phyloP scores from a whole-genome alignment of 2,329 filamentous ascomycete species.

The Cladosporium colombiae region DNA sequence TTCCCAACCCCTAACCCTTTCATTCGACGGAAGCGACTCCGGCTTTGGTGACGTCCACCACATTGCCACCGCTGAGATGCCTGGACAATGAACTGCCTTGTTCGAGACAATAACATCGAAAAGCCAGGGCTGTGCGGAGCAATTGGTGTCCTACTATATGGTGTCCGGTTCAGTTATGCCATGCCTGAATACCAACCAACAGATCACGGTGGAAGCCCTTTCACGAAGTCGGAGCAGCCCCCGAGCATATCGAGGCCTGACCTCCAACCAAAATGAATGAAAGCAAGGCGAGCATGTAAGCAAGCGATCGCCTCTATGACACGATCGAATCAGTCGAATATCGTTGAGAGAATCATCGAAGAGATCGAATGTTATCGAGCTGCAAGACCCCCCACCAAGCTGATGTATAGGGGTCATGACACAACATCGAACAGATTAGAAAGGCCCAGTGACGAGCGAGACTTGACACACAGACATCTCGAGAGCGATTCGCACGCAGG shows the following conservation, averaged over 20 bases:
- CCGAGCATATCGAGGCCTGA: background rate
- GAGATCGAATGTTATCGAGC: conserved; percentile 11
- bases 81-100: background rate
- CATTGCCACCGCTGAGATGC: background rate
- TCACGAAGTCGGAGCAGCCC: background rate
- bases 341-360: conserved; percentile 8
- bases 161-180: background rate
- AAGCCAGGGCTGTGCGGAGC: background rate
- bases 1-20: background rate
- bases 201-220: background rate
- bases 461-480: background rate
- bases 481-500: background rate
- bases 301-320: background rate
- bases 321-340: background rate
- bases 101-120: background rate
- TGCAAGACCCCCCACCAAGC: conserved; percentile 4
- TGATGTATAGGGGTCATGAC: conserved; percentile 15
- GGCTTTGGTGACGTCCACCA: background rate
- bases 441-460: background rate
- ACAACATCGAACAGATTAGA: conserved; percentile 9
- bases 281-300: background rate
- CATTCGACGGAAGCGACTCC: background rate
- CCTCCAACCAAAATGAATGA: background rate
- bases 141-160: background rate
- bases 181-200: background rate